These are phyloP conservation scores for Geosiphon pyriformis DNA, from an alignment of 192 early-diverging fungal genomes.

Conservation along the genomic window DNA sequence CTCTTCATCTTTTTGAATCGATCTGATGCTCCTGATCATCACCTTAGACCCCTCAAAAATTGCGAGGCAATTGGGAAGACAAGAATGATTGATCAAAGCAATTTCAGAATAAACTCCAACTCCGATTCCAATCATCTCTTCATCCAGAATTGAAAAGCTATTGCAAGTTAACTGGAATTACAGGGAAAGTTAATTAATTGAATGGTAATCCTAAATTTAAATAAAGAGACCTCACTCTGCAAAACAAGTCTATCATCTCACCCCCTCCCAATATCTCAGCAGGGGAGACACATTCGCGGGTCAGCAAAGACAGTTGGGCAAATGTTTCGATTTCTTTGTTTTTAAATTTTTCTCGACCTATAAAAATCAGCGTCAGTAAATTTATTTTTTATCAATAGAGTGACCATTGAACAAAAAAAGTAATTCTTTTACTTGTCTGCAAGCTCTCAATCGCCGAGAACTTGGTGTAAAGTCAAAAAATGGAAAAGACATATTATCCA, in stretches of 20 bases:
- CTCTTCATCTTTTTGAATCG: conserved; percentile 36
- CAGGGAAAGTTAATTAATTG: neutral
- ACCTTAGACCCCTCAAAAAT: conserved; percentile 33
- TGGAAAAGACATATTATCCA: neutral
- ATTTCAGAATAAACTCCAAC: conserved; percentile 38
- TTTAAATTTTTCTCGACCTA: conserved; percentile 29
- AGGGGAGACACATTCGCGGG: conserved; percentile 24
- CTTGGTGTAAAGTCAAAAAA: neutral
- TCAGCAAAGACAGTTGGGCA: conserved; percentile 38
- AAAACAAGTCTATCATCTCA: conserved; percentile 38
- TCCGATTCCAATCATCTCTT: conserved; percentile 36
- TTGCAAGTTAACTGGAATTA: conserved; percentile 38
- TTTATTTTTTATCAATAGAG: too few relatives aligned
- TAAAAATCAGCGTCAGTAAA: too few relatives aligned
- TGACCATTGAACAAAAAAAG: neutral
- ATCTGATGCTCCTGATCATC: conserved; percentile 27
- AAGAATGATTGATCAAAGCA: conserved; percentile 44
- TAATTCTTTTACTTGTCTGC: conserved; percentile 19
- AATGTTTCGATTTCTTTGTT: conserved; percentile 31
- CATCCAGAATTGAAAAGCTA: conserved; percentile 38
- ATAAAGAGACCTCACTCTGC: conserved; percentile 26
- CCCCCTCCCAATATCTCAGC: conserved; percentile 11
- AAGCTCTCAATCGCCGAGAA: conserved; percentile 18
- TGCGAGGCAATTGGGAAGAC: conserved; percentile 34
- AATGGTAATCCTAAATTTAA: neutral